phyloP scores from a whole-genome alignment of 2,329 filamentous ascomycete genomes.

The Endothia cerciana region DNA sequence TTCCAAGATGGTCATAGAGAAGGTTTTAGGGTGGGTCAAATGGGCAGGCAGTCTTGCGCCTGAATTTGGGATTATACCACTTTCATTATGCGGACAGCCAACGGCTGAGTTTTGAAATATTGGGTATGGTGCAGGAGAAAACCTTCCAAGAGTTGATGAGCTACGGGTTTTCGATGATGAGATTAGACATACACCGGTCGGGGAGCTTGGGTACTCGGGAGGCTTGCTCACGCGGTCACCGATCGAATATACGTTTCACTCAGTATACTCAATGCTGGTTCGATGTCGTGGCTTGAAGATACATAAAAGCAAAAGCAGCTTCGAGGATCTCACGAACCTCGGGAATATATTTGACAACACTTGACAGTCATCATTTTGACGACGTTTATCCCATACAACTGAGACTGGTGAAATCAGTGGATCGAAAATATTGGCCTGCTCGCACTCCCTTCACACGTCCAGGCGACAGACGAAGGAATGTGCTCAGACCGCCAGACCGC shows the following conservation, averaged over 20 bases:
- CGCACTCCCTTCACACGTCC: not conserved
- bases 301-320: not conserved
- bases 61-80: not conserved
- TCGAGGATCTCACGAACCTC: not conserved
- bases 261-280: not conserved
- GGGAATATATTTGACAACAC: not conserved
- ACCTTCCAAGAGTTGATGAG: not conserved
- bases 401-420: not conserved
- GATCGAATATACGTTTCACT: constrained; percentile 1
- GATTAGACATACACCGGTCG: not conserved
- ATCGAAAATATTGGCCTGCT: not conserved
- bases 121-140: not conserved
- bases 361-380: not conserved
- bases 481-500: not conserved
- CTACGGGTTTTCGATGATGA: not conserved
- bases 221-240: not conserved
- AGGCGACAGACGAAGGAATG: not conserved
- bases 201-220: not conserved
- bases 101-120: not conserved
- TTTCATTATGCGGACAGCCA: constrained; percentile 3
- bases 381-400: not conserved
- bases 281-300: not conserved
- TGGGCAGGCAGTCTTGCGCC: not conserved
- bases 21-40: not conserved
- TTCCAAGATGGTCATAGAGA: not conserved